Conservation (phyloP, 495 filamentous ascomycete genomes). For the Penicillium egyptiacum region DNA sequence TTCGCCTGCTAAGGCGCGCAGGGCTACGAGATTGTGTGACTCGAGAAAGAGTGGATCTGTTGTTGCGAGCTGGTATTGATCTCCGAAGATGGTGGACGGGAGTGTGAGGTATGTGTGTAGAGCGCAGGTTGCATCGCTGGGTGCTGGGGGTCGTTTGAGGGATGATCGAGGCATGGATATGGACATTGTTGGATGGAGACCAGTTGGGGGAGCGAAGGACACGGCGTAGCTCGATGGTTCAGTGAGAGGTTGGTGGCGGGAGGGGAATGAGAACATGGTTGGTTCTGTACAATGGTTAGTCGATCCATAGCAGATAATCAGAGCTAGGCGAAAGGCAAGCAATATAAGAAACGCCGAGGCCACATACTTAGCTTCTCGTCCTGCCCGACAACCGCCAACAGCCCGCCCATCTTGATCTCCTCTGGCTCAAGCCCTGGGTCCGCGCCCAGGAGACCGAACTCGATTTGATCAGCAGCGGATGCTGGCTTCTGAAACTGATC, state of each 20-base stretch:
- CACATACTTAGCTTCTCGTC: slow-evolving; percentile 65
- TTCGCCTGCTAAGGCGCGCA: slow-evolving; percentile 71
- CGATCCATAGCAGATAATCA: neutral
- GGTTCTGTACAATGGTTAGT: slow-evolving; percentile 48
- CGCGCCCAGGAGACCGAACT: slow-evolving; percentile 77
- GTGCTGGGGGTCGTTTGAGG: slow-evolving; percentile 34
- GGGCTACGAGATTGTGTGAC: slow-evolving; percentile 68
- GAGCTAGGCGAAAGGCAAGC: neutral
- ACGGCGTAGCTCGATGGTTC: slow-evolving; percentile 45
- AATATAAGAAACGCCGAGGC: neutral
- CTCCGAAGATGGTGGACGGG: slow-evolving; percentile 78
- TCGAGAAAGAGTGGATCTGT: slow-evolving; percentile 66
- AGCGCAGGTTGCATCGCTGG: slow-evolving; percentile 55
- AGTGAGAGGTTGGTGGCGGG: slow-evolving; percentile 69
- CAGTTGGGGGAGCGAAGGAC: slow-evolving; percentile 65
- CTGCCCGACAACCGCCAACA: slow-evolving; percentile 75
- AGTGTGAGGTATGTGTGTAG: slow-evolving; percentile 85
- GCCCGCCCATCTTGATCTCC: slow-evolving; percentile 75
- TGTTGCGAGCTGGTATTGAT: slow-evolving; percentile 76
- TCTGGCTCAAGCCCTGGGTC: slow-evolving; percentile 64
- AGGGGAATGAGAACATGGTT: slow-evolving; percentile 86
- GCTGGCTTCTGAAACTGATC: slow-evolving; percentile 43
- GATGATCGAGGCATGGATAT: slow-evolving; percentile 47
- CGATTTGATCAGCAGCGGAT: slow-evolving; percentile 52
- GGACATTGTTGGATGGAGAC: slow-evolving; percentile 84